These are phyloP conservation scores for Ambrosiella xylebori DNA, from an alignment of 2,329 filamentous ascomycete genomes.

Conservation along the genomic window DNA sequence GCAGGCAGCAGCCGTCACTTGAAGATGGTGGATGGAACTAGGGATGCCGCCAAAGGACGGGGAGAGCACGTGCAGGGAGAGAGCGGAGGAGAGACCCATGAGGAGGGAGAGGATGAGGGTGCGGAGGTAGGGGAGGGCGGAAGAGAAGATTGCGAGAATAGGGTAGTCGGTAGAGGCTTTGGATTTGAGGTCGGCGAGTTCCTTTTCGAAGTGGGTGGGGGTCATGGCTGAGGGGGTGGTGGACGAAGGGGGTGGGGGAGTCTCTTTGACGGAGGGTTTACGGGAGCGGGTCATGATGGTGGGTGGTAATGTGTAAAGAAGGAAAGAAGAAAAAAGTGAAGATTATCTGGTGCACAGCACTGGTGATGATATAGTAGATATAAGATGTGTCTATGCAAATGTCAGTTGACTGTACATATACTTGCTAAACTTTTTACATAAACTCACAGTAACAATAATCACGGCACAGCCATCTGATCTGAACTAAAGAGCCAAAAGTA, in stretches of 20 bases:
- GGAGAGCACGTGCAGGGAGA: slow-evolving; percentile 60
- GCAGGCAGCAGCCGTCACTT: slow-evolving; percentile 46
- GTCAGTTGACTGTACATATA: too few species aligned
- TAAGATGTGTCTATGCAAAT: too few species aligned
- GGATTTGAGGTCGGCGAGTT: slow-evolving; percentile 33
- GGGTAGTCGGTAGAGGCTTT: slow-evolving; percentile 24
- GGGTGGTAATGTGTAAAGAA: not conserved
- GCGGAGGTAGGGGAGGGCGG: slow-evolving; percentile 22
- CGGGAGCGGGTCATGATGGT: not conserved
- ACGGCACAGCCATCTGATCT: too few species aligned
- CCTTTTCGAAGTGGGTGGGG: slow-evolving; percentile 35
- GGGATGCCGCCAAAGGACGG: slow-evolving; percentile 83
- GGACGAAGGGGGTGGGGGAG: slow-evolving; percentile 1
- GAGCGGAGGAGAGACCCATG: slow-evolving; percentile 46
- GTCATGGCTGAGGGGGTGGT: slow-evolving; percentile 23
- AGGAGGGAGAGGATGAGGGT: slow-evolving; percentile 26
- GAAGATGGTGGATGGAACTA: slow-evolving; percentile 51
- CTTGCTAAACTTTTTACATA: too few species aligned
- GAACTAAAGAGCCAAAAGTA: too few species aligned
- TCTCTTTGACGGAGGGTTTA: slow-evolving; percentile 9
- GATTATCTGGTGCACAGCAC: not conserved
- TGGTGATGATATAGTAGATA: too few species aligned
- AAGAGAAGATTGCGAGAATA: slow-evolving; percentile 18
- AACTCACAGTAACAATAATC: too few species aligned
- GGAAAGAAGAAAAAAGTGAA: not conserved